phyloP scores from a whole-genome alignment of 106 monocot species.

The Dendrobium nobile region DNA sequence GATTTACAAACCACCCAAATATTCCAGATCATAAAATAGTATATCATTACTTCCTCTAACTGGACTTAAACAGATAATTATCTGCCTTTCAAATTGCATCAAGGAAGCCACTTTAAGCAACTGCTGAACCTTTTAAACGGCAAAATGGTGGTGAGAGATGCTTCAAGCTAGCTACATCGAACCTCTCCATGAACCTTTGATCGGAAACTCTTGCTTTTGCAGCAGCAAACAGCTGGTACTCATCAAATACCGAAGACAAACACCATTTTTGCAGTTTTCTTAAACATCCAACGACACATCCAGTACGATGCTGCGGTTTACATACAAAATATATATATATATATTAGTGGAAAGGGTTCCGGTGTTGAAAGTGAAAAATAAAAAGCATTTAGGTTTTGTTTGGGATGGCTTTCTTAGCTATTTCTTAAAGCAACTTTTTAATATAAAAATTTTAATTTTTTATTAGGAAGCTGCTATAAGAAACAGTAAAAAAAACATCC shows the following conservation, averaged over 20 bases:
- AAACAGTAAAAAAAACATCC: too few species aligned
- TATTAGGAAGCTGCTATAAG: too few species aligned
- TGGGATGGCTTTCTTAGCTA: too few species aligned
- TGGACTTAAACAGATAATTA: neutral
- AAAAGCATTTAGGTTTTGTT: neutral
- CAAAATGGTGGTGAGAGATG: constrained; percentile 11
- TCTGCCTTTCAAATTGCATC: neutral
- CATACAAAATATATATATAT: neutral
- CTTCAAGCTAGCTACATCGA: constrained; percentile 41
- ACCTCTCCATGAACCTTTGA: constrained; percentile 61
- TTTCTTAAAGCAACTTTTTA: too few species aligned
- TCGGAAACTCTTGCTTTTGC: constrained; percentile 70
- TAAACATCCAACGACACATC: constrained; percentile 53
- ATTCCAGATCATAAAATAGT: too few species aligned
- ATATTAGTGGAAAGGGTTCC: neutral
- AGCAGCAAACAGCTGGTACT: constrained; percentile 70
- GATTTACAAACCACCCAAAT: too few species aligned
- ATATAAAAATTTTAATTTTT: too few species aligned
- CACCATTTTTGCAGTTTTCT: constrained; percentile 66
- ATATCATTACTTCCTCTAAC: too few species aligned
- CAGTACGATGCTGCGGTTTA: constrained; percentile 50
- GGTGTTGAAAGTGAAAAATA: neutral
- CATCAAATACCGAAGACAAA: constrained; percentile 61
- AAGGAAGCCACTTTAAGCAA: neutral
- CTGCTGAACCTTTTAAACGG: neutral